Base-by-base conservation (phyloP, 257 asterid genomes). In the Cruciata laevipes region DNA sequence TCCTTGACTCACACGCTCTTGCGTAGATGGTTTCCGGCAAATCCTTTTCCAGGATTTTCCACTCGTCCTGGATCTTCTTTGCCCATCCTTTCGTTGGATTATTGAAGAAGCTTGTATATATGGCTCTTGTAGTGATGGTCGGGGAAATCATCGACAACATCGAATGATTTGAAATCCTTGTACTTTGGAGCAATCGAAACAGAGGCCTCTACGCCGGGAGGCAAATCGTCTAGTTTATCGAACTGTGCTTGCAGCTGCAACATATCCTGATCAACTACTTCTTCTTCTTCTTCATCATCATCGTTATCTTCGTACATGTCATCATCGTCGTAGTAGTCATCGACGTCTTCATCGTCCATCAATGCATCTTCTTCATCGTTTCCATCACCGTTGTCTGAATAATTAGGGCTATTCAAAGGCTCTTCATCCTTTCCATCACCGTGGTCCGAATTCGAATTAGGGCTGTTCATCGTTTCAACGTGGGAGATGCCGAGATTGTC, bases 161-260 rank as follows among this genome's bases (percentile, higher is more conserved):
- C 88, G 63, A 85, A 85, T 44, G 35, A 70, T 77, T 83, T 85
- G 71, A 83, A 82, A 64, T 1, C 60, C 62, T 37, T 49, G 65
- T 81, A 77, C 38, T 71, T 77, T 37, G 14, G 11, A 11, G 17
- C 16, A 42, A 87, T 78, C 44, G 87, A 59, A 64, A 84, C 73
- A 2, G 84, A 61, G 24, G 86, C 90, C 79, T 84, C 90, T 17
- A 84, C 87, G 20, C 90, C 90, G 32, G 90, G 81, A 30, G 90
- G 90, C 71, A 84, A 74, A 82, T 84, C 90, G 59, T 60, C 83
- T 68, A 27, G 30, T 27, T 83, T 82, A 70, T 84, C 90, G 59
- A 84, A 71, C 68, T 82, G 85, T 27, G 83, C 83, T 71, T 84
- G 86, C 87, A 84, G 38, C 8, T 35, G 6, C 38, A 35, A 4